Conservation (phyloP, 2,329 filamentous ascomycete genomes). For the Bipolaris oryzae region DNA sequence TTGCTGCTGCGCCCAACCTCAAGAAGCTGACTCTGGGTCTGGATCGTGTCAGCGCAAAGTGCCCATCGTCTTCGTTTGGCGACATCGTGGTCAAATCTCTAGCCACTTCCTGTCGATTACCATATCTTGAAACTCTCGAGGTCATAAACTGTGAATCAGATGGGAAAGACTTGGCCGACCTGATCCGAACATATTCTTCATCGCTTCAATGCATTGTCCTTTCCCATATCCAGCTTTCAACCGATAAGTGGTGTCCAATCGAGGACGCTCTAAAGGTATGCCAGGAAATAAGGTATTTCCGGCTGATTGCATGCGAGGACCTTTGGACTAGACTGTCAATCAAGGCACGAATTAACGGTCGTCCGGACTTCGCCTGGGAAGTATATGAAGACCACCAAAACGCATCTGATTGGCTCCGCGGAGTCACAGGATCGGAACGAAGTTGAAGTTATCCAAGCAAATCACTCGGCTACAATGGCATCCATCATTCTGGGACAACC, state of each 20-base stretch:
- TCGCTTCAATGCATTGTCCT: slow-evolving; percentile 23
- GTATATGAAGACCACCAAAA: not conserved
- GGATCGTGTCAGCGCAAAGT: slow-evolving; percentile 12
- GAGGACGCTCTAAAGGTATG: slow-evolving; percentile 14
- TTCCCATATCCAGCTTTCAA: slow-evolving; percentile 17
- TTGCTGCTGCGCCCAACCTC: slow-evolving; percentile 24
- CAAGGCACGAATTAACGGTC: slow-evolving; percentile 1
- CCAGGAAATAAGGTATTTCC: slow-evolving; percentile 7
- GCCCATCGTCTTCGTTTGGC: slow-evolving; percentile 14
- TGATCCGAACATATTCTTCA: slow-evolving; percentile 22
- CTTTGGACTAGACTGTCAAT: not conserved
- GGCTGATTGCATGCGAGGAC: slow-evolving; percentile 14
- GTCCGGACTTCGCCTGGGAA: slow-evolving; percentile 13
- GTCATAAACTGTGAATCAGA: slow-evolving; percentile 25
- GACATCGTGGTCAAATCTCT: slow-evolving; percentile 27
- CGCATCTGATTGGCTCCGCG: not conserved
- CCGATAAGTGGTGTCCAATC: slow-evolving; percentile 25
- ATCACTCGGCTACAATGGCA: not conserved
- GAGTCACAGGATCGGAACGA: not conserved
- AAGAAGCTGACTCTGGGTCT: slow-evolving; percentile 29
- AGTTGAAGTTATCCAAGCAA: not conserved
- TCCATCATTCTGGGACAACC: not conserved
- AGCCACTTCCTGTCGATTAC: slow-evolving; percentile 16
- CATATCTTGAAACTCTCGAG: slow-evolving; percentile 19
- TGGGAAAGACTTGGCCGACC: slow-evolving; percentile 20